A percentile compares a stretch with the other conserved stretches of the same genome.
phyloP scores from a whole-genome alignment of 345 rosid genomes.

The Melaleuca alternifolia region DNA sequence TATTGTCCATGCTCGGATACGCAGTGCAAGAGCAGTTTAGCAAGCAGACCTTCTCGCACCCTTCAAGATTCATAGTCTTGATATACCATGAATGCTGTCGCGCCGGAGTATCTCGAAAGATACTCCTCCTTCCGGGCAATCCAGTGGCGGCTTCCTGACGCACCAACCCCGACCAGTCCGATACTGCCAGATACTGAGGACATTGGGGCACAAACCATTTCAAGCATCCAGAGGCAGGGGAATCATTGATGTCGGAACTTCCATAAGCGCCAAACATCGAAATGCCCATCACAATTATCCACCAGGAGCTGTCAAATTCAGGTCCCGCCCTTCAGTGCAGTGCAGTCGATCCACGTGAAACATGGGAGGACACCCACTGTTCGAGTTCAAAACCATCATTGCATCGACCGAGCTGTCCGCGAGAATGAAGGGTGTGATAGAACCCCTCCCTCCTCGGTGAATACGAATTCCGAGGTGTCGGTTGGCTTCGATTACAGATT shows the following conservation, averaged over 20 bases:
- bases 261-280: constrained; percentile 26
- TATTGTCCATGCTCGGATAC: constrained; percentile 22
- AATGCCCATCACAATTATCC: constrained; percentile 33
- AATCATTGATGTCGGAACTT: constrained; percentile 15
- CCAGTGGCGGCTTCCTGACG: constrained; percentile 14
- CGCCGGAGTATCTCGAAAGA: constrained; percentile 7
- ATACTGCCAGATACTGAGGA: constrained; percentile 18
- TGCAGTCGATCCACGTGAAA: constrained; percentile 6
- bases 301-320: constrained; percentile 17
- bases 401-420: constrained; percentile 6
- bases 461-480: constrained; percentile 14
- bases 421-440: constrained; percentile 13
- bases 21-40: constrained; percentile 40
- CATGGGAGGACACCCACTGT: constrained; percentile 13
- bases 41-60: constrained; percentile 12
- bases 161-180: constrained; percentile 39
- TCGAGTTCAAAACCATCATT: constrained; percentile 7
- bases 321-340: constrained; percentile 5
- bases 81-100: constrained; percentile 16
- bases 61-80: constrained; percentile 11
- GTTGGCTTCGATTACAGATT: constrained; percentile 18
- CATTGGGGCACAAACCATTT: constrained; percentile 26
- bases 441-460: constrained; percentile 6
- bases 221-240: constrained; percentile 28
- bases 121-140: constrained; percentile 19